A percentile compares a stretch with the other conserved stretches of the same genome.
Evolutionary conservation across 768 basidiomycete species (phyloP).

Genomic region (Coprinellus micaceus): DNA sequence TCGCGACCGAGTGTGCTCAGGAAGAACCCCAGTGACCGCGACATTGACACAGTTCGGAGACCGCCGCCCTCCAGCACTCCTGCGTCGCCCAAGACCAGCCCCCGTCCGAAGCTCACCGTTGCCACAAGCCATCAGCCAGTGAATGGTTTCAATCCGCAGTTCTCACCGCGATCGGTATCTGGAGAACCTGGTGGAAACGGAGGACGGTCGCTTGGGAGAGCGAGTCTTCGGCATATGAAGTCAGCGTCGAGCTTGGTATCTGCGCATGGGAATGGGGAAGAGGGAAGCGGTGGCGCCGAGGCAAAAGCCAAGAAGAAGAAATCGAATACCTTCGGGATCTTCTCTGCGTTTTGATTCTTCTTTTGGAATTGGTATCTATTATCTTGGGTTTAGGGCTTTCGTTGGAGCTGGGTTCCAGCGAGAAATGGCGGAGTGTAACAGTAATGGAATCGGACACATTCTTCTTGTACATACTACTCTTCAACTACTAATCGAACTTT

Average conservation of each 20-base stretch:
- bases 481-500: no score
- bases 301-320: conserved; percentile 7
- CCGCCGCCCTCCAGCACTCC: not conserved
- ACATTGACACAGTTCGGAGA: not conserved
- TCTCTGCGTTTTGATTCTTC: not conserved
- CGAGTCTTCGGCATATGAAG: not conserved
- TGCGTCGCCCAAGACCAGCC: not conserved
- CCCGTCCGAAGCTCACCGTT: conserved; percentile 1
- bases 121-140: not conserved
- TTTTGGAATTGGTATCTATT: not conserved
- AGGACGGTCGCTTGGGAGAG: not conserved
- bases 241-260: not conserved
- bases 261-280: not conserved
- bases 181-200: not conserved
- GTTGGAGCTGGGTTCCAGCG: not conserved
- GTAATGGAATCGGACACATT: no score
- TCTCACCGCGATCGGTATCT: not conserved
- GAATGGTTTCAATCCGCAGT: no score
- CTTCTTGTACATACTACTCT: no score
- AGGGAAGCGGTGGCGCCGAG: not conserved
- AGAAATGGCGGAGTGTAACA: no score
- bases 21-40: not conserved
- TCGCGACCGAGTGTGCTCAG: not conserved
- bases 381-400: not conserved
- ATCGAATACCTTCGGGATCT: conserved; percentile 5